phyloP scores from a whole-genome alignment of 2,329 filamentous ascomycete species.

The Diaporthe helianthi region DNA sequence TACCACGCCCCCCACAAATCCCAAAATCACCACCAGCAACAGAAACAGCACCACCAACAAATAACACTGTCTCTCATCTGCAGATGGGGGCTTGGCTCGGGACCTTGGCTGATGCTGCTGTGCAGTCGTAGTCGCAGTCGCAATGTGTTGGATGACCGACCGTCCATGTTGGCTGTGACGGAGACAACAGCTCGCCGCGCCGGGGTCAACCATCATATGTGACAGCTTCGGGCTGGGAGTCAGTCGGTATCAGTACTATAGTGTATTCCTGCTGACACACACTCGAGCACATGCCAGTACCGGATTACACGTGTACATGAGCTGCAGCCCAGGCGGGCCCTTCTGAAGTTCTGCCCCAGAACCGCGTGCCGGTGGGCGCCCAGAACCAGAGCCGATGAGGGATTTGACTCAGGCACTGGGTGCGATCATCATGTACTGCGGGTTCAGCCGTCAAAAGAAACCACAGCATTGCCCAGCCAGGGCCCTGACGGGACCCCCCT shows the following conservation, averaged over 20 bases:
- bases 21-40: neutral
- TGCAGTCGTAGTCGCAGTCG: no score
- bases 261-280: neutral
- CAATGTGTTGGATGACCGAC: no score
- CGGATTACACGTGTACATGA: neutral
- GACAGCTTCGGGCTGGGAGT: conserved; percentile 18
- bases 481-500: conserved; percentile 11
- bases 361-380: conserved; percentile 18
- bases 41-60: no score
- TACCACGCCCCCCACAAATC: neutral
- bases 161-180: neutral
- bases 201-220: conserved; percentile 17
- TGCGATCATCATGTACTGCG: conserved; percentile 25
- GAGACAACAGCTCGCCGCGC: conserved; percentile 7
- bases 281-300: neutral
- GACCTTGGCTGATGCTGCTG: neutral
- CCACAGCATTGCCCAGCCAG: neutral
- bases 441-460: conserved; percentile 16
- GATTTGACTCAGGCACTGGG: conserved; percentile 21
- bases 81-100: neutral
- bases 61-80: no score
- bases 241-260: neutral
- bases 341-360: neutral
- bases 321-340: neutral
- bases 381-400: conserved; percentile 9